Evolutionary conservation across 352 stramenopile species (phyloP).

Genomic region (Globisporangium takayamanum): DNA sequence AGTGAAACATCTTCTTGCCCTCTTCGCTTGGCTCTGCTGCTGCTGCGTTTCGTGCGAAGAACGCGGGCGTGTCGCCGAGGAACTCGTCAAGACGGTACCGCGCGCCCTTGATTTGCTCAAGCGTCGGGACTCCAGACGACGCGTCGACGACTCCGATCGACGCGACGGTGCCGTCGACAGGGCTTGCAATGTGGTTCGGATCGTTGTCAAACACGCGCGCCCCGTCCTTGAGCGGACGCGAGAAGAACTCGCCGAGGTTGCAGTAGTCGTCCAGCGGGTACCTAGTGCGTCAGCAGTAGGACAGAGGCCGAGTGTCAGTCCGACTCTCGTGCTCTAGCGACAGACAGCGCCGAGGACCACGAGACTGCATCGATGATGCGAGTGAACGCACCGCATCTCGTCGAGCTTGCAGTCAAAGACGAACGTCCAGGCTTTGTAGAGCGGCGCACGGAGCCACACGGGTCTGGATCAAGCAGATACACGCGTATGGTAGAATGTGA

Average conservation of each 20-base stretch:
- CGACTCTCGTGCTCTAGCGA: not conserved
- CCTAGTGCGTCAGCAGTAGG: conserved; percentile 6
- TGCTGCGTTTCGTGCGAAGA: conserved; percentile 29
- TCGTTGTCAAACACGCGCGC: conserved; percentile 34
- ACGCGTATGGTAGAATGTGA: not conserved
- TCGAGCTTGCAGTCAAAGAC: conserved; percentile 80
- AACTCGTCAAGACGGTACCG: conserved; percentile 84
- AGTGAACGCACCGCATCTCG: conserved; percentile 49
- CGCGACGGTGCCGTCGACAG: conserved; percentile 56
- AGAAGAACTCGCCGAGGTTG: conserved; percentile 85
- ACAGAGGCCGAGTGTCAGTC: not conserved
- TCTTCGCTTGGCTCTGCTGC: conserved; percentile 8
- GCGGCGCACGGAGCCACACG: conserved; percentile 50
- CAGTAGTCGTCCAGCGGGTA: conserved; percentile 64
- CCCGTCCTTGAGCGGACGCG: conserved; percentile 67
- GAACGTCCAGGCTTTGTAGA: conserved; percentile 81
- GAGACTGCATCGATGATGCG: too few species aligned
- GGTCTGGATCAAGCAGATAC: conserved; percentile 24
- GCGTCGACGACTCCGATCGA: conserved; percentile 51
- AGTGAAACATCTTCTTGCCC: conserved; percentile 67
- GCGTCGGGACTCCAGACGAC: conserved; percentile 35
- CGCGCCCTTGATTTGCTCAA: conserved; percentile 80
- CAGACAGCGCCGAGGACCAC: not conserved
- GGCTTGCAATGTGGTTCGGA: conserved; percentile 30
- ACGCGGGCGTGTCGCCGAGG: conserved; percentile 50